phyloP scores from a whole-genome alignment of 345 rosid genomes.

The Sapria himalayana region DNA sequence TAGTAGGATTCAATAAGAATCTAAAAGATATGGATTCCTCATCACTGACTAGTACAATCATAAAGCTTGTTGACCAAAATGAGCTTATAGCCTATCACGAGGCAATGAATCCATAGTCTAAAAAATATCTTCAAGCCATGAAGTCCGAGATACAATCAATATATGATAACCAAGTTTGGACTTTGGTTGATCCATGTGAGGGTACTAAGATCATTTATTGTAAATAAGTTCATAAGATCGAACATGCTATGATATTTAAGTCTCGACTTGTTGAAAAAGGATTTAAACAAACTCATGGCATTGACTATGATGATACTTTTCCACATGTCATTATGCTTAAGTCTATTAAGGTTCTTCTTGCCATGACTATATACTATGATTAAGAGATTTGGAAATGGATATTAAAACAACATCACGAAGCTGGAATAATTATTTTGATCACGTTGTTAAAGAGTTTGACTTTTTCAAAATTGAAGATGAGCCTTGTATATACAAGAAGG shows the following conservation, averaged over 20 bases:
- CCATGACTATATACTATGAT: conserved; percentile 1
- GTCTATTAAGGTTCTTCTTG: conserved; percentile 1
- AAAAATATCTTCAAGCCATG: conserved; percentile 8
- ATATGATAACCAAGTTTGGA: conserved; percentile 9
- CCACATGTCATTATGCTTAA: background rate
- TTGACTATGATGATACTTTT: conserved; percentile 5
- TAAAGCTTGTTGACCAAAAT: conserved; percentile 2
- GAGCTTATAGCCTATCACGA: conserved; percentile 6
- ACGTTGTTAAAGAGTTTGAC: too few species aligned
- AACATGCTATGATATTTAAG: background rate
- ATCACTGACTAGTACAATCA: background rate
- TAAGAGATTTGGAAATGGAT: too few species aligned
- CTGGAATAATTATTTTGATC: too few species aligned
- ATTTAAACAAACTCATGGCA: background rate
- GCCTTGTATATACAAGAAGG: too few species aligned
- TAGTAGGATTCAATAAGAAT: background rate
- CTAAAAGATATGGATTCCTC: conserved; percentile 5
- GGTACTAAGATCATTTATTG: conserved; percentile 1
- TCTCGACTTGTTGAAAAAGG: conserved; percentile 3
- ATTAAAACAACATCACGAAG: too few species aligned
- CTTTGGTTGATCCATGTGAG: conserved; percentile 7
- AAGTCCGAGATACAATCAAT: conserved; percentile 12
- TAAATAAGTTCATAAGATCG: conserved; percentile 4
- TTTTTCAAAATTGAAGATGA: too few species aligned
- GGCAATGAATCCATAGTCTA: conserved; percentile 6